Conservation (phyloP, 2,329 filamentous ascomycete genomes). For the Capronia americana region DNA sequence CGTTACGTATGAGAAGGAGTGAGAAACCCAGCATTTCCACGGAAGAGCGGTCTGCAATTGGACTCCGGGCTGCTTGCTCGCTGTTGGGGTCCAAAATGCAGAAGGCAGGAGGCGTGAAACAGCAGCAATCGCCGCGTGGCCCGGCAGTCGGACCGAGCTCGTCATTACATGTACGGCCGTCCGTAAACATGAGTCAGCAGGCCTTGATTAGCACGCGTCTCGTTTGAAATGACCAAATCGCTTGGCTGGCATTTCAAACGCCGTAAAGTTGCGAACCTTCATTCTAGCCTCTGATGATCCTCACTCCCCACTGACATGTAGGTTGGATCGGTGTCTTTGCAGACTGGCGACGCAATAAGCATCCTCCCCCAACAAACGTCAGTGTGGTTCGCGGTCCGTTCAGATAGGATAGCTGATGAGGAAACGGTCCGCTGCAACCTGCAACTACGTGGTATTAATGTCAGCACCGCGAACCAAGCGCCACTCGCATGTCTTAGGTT, state of each 20-base stretch:
- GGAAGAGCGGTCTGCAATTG: not conserved
- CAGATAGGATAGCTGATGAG: not conserved
- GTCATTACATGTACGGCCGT: not conserved
- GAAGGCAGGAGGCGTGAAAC: not conserved
- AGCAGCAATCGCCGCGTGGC: not conserved
- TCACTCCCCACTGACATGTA: not conserved
- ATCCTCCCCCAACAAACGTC: not conserved
- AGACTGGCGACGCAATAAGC: not conserved
- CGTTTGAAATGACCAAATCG: too few relatives aligned
- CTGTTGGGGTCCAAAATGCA: not conserved
- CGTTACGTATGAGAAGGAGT: not conserved
- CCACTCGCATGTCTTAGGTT: not conserved
- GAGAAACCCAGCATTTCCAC: not conserved
- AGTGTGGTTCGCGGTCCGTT: not conserved
- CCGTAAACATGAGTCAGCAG: not conserved
- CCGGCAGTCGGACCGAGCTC: not conserved
- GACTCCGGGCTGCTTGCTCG: not conserved
- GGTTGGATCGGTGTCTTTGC: not conserved
- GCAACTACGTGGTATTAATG: too few relatives aligned
- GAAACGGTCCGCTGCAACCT: too few relatives aligned
- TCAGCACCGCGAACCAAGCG: not conserved
- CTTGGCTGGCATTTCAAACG: not conserved
- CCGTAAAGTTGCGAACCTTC: not conserved
- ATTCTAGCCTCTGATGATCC: not conserved
- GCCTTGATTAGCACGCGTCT: not conserved